Evolutionary conservation across 2,329 filamentous ascomycete genomes (phyloP).

Genomic region (Teratosphaeria epicoccoides): DNA sequence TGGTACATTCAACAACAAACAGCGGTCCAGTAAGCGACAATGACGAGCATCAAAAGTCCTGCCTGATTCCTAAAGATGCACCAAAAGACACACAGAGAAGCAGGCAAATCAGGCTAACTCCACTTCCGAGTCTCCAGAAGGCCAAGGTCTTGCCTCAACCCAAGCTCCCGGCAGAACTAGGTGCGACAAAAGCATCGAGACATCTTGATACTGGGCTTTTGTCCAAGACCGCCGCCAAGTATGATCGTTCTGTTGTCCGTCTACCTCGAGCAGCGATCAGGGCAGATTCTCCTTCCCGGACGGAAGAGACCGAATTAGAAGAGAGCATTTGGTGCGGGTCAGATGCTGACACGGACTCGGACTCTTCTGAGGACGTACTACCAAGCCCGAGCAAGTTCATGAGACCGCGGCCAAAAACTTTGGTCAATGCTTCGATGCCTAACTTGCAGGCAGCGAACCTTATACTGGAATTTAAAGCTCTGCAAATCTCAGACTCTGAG

Average conservation of each 20-base stretch:
- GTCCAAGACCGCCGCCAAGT: not conserved
- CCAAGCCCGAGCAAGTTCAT: constrained; percentile 20
- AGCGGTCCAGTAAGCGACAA: not conserved
- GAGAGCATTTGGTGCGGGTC: constrained; percentile 27
- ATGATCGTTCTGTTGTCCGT: not conserved
- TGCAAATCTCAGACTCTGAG: not conserved
- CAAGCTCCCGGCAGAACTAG: not conserved
- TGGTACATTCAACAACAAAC: not conserved
- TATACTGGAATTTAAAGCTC: not conserved
- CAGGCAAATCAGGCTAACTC: constrained; percentile 6
- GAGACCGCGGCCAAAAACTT: constrained; percentile 4
- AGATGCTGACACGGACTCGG: constrained; percentile 9
- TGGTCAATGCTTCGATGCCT: not conserved
- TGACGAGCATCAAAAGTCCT: not conserved
- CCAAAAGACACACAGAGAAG: not conserved
- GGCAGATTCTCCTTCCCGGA: not conserved
- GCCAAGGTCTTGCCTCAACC: not conserved
- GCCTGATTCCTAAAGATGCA: not conserved
- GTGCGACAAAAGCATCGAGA: not conserved
- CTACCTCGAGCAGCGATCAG: not conserved
- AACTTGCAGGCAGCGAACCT: not conserved
- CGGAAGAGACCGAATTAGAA: constrained; percentile 21
- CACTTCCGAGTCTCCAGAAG: constrained; percentile 1
- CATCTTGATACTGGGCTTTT: not conserved
- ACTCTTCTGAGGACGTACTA: constrained; percentile 17